These are phyloP conservation scores for Psilocybe mexicana DNA, from an alignment of 1,284 basidiomycete genomes.

Conservation along the genomic window DNA sequence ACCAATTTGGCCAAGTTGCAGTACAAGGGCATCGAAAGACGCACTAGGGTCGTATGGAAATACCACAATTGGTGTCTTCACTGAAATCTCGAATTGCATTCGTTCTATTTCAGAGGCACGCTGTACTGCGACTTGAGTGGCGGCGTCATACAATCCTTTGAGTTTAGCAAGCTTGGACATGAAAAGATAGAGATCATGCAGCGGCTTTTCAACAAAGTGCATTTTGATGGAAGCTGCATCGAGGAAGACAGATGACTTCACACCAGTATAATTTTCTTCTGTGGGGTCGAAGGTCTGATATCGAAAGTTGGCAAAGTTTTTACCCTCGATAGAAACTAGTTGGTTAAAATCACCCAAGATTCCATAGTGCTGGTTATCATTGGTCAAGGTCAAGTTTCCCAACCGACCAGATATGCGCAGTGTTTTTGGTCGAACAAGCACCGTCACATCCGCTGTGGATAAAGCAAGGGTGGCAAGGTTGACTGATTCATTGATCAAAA, in stretches of 20 bases:
- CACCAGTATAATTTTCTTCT: conserved; percentile 70
- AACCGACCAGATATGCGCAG: conserved; percentile 84
- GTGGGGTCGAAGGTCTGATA: conserved; percentile 91
- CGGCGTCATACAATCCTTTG: conserved; percentile 95
- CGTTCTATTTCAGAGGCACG: conserved; percentile 86
- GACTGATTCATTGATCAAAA: conserved; percentile 77
- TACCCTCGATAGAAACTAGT: conserved; percentile 92
- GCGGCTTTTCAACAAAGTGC: conserved; percentile 85
- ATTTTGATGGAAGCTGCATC: conserved; percentile 91
- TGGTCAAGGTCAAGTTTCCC: conserved; percentile 84
- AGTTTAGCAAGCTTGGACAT: conserved; percentile 86
- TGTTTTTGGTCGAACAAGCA: conserved; percentile 76
- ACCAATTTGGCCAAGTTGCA: conserved; percentile 88
- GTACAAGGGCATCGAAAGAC: conserved; percentile 72
- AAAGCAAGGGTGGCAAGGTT: conserved; percentile 87
- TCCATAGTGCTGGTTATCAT: conserved; percentile 65
- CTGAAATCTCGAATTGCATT: conserved; percentile 89
- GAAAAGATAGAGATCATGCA: conserved; percentile 87
- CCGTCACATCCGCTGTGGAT: conserved; percentile 88
- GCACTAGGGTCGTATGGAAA: conserved; percentile 75
- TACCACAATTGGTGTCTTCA: conserved; percentile 93
- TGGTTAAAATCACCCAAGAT: conserved; percentile 79
- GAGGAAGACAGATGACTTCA: conserved; percentile 87
- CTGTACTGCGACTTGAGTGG: conserved; percentile 90
- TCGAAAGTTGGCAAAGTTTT: conserved; percentile 93